A percentile compares a stretch with the other conserved stretches of the same genome.
Evolutionary conservation across 148 eudicot genomes (phyloP).

Genomic region (Simmondsia chinensis): DNA sequence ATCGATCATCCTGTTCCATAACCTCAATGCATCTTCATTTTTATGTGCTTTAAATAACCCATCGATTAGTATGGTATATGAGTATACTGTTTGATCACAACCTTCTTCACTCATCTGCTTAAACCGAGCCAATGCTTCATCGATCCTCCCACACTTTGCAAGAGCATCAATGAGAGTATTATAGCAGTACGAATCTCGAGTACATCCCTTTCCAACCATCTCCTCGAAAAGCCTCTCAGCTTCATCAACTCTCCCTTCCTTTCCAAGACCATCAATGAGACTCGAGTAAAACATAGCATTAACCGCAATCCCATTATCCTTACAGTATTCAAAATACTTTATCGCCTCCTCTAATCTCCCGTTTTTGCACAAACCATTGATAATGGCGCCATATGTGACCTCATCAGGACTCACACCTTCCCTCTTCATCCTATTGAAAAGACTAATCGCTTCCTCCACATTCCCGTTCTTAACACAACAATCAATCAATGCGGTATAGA

Average conservation of each 20-base stretch:
- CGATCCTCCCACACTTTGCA: constrained; percentile 47
- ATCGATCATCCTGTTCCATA: constrained; percentile 93
- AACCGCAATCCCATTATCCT: constrained; percentile 30
- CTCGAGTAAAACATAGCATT: constrained; percentile 68
- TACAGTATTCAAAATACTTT: constrained; percentile 49
- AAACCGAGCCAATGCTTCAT: constrained; percentile 58
- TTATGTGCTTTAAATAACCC: constrained; percentile 62
- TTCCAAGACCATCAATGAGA: constrained; percentile 85
- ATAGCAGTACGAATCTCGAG: constrained; percentile 89
- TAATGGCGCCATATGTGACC: constrained; percentile 80
- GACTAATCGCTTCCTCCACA: constrained; percentile 54
- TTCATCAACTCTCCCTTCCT: constrained; percentile 69
- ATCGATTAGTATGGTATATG: constrained; percentile 79
- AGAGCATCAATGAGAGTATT: constrained; percentile 79
- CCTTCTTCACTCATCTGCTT: constrained; percentile 78
- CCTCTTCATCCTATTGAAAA: constrained; percentile 53
- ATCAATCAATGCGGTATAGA: constrained; percentile 76
- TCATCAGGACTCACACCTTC: constrained; percentile 72
- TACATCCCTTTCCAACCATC: constrained; percentile 65
- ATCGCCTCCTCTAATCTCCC: constrained; percentile 79
- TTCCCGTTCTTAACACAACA: constrained; percentile 53
- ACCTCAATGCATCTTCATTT: constrained; percentile 81
- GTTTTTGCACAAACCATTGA: constrained; percentile 74
- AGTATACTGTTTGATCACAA: constrained; percentile 84
- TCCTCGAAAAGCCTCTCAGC: constrained; percentile 72